phyloP scores from a whole-genome alignment of 1,139 yeast genomes.

The Debaryomyces sp. region DNA sequence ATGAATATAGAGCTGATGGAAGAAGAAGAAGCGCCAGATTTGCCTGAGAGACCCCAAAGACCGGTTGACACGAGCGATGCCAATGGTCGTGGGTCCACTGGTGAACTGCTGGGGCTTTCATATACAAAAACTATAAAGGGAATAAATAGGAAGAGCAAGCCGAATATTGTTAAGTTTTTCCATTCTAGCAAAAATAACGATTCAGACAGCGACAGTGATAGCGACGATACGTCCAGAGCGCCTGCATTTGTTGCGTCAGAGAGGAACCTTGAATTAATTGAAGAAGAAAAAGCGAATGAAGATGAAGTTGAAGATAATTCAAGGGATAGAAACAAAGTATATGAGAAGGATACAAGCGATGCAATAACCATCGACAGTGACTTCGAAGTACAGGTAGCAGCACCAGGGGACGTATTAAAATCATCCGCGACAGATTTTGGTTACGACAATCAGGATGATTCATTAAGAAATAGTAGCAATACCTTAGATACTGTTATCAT shows the following conservation, averaged over 20 bases:
- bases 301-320: neutral
- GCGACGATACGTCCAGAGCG: neutral
- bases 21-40: neutral
- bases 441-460: neutral
- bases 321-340: neutral
- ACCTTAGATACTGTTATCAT: neutral
- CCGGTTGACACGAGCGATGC: neutral
- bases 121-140: conserved; percentile 20
- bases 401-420: neutral
- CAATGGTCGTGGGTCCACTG: neutral
- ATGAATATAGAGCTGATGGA: neutral
- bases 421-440: conserved; percentile 2
- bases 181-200: conserved; percentile 17
- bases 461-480: neutral
- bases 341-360: conserved; percentile 14
- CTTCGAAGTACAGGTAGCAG: conserved; percentile 32
- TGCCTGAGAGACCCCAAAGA: neutral
- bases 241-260: conserved; percentile 10
- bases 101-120: conserved; percentile 10
- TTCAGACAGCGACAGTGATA: conserved; percentile 24
- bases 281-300: conserved; percentile 19
- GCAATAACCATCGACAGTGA: conserved; percentile 36
- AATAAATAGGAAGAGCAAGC: conserved; percentile 12
- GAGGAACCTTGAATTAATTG: conserved; percentile 20
- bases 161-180: conserved; percentile 25